These are phyloP conservation scores for Fusarium mexicanum DNA, from an alignment of 2,329 filamentous ascomycete species.

Conservation along the genomic window DNA sequence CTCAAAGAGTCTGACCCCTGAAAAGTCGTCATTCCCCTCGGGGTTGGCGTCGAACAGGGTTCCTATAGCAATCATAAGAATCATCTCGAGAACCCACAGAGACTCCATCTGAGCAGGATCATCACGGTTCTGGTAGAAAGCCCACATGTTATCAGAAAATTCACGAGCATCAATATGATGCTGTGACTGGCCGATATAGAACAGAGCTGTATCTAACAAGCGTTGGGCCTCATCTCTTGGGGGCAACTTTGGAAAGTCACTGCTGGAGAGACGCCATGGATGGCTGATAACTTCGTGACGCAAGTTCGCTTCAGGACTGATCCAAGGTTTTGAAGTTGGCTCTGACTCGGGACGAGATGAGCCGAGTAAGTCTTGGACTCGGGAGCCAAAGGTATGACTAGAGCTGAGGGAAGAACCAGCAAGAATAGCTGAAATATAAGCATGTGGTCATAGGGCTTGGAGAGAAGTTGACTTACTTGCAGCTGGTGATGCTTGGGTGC, in stretches of 20 bases:
- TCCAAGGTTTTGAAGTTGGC: conserved; percentile 20
- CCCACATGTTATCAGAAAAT: conserved; percentile 42
- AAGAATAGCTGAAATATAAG: conserved; percentile 31
- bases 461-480: conserved; percentile 21
- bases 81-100: conserved; percentile 42
- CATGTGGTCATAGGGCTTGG: accelerated
- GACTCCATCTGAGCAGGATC: conserved; percentile 36
- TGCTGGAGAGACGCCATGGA: conserved; percentile 37
- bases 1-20: conserved; percentile 35
- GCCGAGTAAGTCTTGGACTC: conserved; percentile 38
- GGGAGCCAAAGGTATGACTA: conserved; percentile 39
- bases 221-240: conserved; percentile 37
- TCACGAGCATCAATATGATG: conserved; percentile 42
- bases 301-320: conserved; percentile 32
- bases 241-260: conserved; percentile 38
- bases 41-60: conserved; percentile 39
- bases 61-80: conserved; percentile 41
- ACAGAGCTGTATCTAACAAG: conserved; percentile 35
- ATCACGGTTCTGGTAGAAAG: conserved; percentile 38
- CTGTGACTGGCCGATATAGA: conserved; percentile 42
- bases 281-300: conserved; percentile 25
- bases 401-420: conserved; percentile 40
- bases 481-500: conserved; percentile 30
- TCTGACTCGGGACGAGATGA: conserved; percentile 30
- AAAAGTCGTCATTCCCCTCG: conserved; percentile 40